Evolutionary conservation across 257 asterid genomes (phyloP).

Genomic region (Parsonsia alboflavescens): DNA sequence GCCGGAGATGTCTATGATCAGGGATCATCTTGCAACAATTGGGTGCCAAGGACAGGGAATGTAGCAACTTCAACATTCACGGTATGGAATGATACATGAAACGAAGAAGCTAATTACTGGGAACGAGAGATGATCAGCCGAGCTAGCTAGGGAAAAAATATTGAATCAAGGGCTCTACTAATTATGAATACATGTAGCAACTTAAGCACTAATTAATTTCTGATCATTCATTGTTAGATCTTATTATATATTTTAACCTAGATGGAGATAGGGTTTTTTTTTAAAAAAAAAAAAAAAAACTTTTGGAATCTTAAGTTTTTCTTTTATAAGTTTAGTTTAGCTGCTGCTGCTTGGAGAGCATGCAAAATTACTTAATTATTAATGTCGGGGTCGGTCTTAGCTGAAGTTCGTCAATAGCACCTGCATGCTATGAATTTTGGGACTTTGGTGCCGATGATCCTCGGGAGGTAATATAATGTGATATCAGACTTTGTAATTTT

Average conservation of each 20-base stretch:
- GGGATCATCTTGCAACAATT: constrained; percentile 28
- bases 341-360: constrained; percentile 9
- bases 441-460: constrained; percentile 38
- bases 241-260: not conserved
- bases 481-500: constrained; percentile 51
- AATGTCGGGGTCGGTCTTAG: constrained; percentile 1
- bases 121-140: not conserved
- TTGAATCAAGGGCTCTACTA: too few species aligned
- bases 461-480: constrained; percentile 25
- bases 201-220: constrained; percentile 23
- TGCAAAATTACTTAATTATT: too few species aligned
- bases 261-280: constrained; percentile 27
- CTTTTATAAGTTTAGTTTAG: too few species aligned
- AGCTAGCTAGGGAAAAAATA: constrained; percentile 2
- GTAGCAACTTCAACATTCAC: constrained; percentile 47
- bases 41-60: constrained; percentile 35
- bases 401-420: constrained; percentile 59
- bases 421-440: constrained; percentile 69
- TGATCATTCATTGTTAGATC: not conserved
- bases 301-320: too few species aligned
- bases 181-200: constrained; percentile 25
- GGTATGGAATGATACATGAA: constrained; percentile 57
- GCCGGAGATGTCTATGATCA: constrained; percentile 24
- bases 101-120: too few species aligned
- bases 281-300: too few species aligned